Conservation (phyloP, 2,329 filamentous ascomycete genomes). For the Leptographium procerum region DNA sequence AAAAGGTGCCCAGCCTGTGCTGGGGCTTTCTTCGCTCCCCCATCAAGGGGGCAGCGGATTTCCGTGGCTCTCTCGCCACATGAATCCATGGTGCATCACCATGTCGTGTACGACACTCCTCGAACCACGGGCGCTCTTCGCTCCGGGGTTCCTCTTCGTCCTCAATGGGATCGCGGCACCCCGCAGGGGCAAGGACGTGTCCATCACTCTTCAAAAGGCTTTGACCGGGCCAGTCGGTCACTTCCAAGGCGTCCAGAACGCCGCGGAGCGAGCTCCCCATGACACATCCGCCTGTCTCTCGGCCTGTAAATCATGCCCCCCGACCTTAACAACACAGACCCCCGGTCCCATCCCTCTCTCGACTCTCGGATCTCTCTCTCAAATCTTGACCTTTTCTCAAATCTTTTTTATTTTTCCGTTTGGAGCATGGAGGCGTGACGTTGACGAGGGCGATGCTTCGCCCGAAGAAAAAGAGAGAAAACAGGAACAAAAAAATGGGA, state of each 20-base stretch:
- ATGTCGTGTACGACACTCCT: neutral
- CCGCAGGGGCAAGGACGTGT: neutral
- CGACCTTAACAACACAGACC: neutral
- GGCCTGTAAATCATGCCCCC: neutral
- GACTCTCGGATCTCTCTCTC: neutral
- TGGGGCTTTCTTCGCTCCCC: neutral
- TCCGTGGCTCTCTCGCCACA: too few species aligned
- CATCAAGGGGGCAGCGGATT: neutral
- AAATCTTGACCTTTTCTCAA: neutral
- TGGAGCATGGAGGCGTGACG: constrained; percentile 16
- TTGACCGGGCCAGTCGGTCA: neutral
- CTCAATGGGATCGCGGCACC: neutral
- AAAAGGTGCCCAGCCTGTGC: too few species aligned
- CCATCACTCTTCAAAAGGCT: neutral
- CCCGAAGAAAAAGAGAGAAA: constrained; percentile 1
- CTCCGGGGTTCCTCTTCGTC: neutral
- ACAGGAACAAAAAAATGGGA: neutral
- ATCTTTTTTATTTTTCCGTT: constrained; percentile 14
- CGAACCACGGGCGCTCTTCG: neutral
- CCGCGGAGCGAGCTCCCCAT: neutral
- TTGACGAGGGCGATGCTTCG: constrained; percentile 14
- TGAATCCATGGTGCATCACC: neutral
- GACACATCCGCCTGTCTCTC: neutral
- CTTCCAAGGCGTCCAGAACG: neutral
- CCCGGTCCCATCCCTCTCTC: neutral